Conservation (phyloP, 208 protist species). For the Acanthamoeba lenticulata region DNA sequence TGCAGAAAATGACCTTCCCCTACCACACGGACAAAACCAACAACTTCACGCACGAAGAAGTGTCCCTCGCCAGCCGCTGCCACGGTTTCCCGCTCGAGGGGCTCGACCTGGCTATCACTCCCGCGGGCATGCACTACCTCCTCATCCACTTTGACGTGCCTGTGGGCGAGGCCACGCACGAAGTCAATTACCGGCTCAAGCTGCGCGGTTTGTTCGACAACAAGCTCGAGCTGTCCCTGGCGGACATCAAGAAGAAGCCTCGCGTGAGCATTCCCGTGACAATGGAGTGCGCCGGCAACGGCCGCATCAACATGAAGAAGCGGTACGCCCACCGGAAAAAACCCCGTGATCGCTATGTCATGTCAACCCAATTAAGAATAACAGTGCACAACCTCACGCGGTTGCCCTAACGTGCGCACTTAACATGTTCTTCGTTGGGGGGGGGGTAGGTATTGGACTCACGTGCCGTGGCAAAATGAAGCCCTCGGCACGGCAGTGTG, state of each 20-base stretch:
- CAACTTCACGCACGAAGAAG: background rate
- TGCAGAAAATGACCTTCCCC: background rate
- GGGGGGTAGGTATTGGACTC: slow-evolving; percentile 10
- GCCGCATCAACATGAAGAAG: slow-evolving; percentile 39
- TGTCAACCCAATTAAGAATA: too few species aligned
- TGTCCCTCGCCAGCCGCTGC: background rate
- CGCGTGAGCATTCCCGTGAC: slow-evolving; percentile 28
- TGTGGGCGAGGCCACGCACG: background rate
- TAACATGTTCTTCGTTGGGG: background rate
- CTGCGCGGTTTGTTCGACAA: background rate
- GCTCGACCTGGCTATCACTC: background rate
- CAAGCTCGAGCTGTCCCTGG: background rate
- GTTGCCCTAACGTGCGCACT: too few species aligned
- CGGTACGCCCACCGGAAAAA: background rate
- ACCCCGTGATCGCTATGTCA: too few species aligned
- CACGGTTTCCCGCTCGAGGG: background rate
- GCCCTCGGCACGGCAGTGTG: slow-evolving; percentile 41
- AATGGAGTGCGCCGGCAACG: slow-evolving; percentile 63
- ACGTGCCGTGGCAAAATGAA: slow-evolving; percentile 45
- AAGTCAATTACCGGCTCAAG: slow-evolving; percentile 1
- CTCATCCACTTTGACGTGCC: slow-evolving; percentile 65
- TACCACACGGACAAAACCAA: background rate
- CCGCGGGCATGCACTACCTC: slow-evolving; percentile 40
- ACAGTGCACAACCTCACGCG: too few species aligned
- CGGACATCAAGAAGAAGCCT: background rate